A percentile compares a stretch with the other conserved stretches of the same genome.
Conservation (phyloP, 2,329 filamentous ascomycete species). For the Microsporum canis region DNA sequence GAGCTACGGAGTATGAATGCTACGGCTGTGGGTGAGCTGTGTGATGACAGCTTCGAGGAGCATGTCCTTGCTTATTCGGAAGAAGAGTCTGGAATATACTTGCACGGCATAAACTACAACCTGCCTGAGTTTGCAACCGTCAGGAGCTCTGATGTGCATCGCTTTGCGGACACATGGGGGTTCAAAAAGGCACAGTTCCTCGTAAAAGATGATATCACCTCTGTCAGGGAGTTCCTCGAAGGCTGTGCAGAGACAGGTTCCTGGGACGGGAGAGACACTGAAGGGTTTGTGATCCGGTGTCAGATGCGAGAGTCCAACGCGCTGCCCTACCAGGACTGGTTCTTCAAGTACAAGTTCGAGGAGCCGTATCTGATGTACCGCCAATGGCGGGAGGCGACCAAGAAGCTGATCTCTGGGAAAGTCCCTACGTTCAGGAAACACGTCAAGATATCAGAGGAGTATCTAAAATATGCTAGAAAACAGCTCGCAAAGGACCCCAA, state of each 20-base stretch:
- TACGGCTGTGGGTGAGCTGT: conserved; percentile 93
- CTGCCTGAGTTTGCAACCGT: conserved; percentile 86
- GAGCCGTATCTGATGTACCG: conserved; percentile 98
- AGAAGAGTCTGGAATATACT: conserved; percentile 76
- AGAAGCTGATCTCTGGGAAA: conserved; percentile 66
- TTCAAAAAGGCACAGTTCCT: conserved; percentile 81
- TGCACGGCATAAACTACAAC: conserved; percentile 94
- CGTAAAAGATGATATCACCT: conserved; percentile 59
- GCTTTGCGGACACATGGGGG: conserved; percentile 84
- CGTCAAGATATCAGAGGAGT: conserved; percentile 77
- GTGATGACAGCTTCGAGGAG: conserved; percentile 92
- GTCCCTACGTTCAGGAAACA: conserved; percentile 76
- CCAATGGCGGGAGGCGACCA: conserved; percentile 96
- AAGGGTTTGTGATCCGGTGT: conserved; percentile 94
- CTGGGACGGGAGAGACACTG: conserved; percentile 82
- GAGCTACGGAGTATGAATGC: conserved; percentile 68
- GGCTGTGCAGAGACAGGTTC: conserved; percentile 76
- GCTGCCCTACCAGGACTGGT: conserved; percentile 73
- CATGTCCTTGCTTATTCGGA: conserved; percentile 83
- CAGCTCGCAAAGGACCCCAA: conserved; percentile 58
- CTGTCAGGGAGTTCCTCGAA: conserved; percentile 73
- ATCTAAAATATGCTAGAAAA: conserved; percentile 67
- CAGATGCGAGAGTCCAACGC: conserved; percentile 45
- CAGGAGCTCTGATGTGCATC: conserved; percentile 67
- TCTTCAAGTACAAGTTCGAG: conserved; percentile 99